Conservation (phyloP, 2,329 filamentous ascomycete species). For the Claviceps lovelessii region DNA sequence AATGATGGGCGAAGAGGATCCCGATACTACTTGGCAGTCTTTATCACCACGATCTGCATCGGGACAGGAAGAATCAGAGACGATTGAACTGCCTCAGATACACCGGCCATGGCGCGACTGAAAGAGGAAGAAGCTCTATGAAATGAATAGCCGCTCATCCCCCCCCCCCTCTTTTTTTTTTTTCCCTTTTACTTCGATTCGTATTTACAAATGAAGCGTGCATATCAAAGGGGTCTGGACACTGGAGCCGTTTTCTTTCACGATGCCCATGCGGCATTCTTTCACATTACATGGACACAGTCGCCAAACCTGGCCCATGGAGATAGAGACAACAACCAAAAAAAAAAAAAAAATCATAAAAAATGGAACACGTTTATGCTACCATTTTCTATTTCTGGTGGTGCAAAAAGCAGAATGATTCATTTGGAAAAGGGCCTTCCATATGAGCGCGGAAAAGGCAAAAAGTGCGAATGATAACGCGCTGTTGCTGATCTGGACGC, state of each 20-base stretch:
- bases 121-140: background rate
- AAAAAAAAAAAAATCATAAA: no score
- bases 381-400: no score
- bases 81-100: conserved; percentile 9
- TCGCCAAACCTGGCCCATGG: background rate
- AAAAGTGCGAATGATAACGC: background rate
- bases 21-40: conserved; percentile 38
- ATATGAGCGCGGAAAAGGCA: background rate
- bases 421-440: background rate
- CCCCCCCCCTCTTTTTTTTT: no score
- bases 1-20: conserved; percentile 34
- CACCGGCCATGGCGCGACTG: conserved; percentile 10
- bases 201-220: background rate
- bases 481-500: background rate
- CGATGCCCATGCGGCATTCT: background rate
- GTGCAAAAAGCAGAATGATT: background rate
- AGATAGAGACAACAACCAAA: no score
- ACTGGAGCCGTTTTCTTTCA: background rate
- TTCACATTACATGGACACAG: background rate
- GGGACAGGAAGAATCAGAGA: conserved; percentile 6
- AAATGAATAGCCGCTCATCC: background rate
- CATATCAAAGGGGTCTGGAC: background rate
- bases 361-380: no score
- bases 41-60: conserved; percentile 31
- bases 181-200: background rate